Evolutionary conservation across 768 basidiomycete species (phyloP).

Genomic region (Xerocomus brunneocitrinus): DNA sequence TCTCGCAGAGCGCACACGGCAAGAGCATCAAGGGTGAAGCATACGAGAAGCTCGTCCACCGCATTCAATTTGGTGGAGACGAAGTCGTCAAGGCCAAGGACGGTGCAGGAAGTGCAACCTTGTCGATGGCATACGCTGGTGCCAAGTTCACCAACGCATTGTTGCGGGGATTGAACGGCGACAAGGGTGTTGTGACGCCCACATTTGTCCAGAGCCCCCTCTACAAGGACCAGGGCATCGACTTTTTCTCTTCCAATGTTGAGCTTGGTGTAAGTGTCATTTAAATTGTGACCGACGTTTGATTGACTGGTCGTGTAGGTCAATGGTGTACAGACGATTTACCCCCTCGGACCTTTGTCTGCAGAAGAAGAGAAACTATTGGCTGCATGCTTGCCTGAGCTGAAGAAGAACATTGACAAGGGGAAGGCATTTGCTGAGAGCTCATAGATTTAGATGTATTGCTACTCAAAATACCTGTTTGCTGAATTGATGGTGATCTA

Average conservation of each 20-base stretch:
- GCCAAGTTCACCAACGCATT: conserved; percentile 63
- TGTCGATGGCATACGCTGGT: conserved; percentile 76
- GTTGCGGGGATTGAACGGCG: conserved; percentile 60
- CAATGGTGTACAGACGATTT: conserved; percentile 91
- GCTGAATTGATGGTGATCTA: conserved; percentile 7
- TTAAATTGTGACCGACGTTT: background rate
- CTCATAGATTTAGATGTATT: conserved; percentile 24
- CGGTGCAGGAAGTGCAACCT: conserved; percentile 69
- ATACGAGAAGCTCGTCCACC: conserved; percentile 76
- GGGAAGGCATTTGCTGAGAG: conserved; percentile 70
- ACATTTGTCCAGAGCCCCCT: conserved; percentile 89
- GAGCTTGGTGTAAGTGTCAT: conserved; percentile 75
- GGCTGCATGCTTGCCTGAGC: conserved; percentile 82
- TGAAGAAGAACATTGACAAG: conserved; percentile 98
- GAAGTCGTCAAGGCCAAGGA: conserved; percentile 99
- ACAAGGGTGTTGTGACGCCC: conserved; percentile 68
- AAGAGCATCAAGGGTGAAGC: conserved; percentile 70
- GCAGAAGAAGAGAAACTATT: conserved; percentile 82
- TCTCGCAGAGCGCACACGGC: conserved; percentile 75
- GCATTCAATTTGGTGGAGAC: conserved; percentile 97
- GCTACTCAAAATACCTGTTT: conserved; percentile 19
- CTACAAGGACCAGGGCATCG: conserved; percentile 78
- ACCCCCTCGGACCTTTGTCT: conserved; percentile 75
- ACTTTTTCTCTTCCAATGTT: conserved; percentile 93
- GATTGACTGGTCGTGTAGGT: conserved; percentile 36